phyloP scores from a whole-genome alignment of 148 eudicot species.

The Salicornia ramosissima region DNA sequence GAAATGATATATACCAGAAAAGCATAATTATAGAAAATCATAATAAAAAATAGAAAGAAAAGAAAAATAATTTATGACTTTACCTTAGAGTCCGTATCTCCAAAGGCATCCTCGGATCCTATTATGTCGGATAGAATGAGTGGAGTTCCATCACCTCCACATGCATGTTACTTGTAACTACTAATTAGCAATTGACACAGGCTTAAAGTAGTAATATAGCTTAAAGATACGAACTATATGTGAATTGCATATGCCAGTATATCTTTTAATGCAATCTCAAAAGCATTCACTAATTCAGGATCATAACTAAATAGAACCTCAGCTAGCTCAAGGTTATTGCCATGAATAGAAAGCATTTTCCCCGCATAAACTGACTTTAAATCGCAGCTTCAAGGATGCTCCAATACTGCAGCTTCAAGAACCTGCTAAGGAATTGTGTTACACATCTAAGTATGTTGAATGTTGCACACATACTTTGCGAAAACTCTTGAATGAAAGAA shows the following conservation, averaged over 20 bases:
- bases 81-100: slow-evolving; percentile 99
- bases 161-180: slow-evolving; percentile 11
- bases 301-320: not conserved
- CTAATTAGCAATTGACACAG: not conserved
- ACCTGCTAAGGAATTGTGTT: too few species aligned
- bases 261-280: not conserved
- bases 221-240: not conserved
- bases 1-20: slow-evolving; percentile 10
- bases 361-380: too few species aligned
- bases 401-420: too few species aligned
- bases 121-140: slow-evolving; percentile 97
- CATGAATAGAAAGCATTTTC: too few species aligned
- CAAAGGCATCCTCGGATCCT: slow-evolving; percentile 98
- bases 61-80: slow-evolving; percentile 10
- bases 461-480: too few species aligned
- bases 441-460: too few species aligned
- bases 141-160: slow-evolving; percentile 98
- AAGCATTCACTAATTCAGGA: not conserved
- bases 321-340: not conserved
- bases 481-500: too few species aligned
- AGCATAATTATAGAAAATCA: not conserved
- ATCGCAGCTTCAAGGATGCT: too few species aligned
- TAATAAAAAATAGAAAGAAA: not conserved
- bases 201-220: not conserved
- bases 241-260: not conserved